Conservation (phyloP, 768 basidiomycete species). For the Lanmaoa rubissima region DNA sequence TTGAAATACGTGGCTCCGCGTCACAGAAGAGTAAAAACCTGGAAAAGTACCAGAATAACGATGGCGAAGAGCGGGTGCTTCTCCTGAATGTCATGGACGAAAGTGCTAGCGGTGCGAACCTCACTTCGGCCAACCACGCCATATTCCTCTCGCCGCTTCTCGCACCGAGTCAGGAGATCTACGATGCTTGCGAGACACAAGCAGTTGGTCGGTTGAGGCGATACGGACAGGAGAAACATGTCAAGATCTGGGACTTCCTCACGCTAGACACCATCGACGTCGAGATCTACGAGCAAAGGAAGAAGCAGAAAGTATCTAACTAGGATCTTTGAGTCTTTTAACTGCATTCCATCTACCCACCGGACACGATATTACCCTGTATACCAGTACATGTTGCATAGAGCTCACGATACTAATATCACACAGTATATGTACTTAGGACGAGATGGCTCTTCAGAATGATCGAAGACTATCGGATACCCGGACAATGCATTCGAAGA, state of each 20-base stretch:
- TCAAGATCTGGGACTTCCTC: constrained; percentile 80
- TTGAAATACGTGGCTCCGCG: constrained; percentile 80
- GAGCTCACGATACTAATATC: neutral
- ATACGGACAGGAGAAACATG: constrained; percentile 79
- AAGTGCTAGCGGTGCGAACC: constrained; percentile 89
- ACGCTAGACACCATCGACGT: constrained; percentile 88
- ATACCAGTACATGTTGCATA: neutral
- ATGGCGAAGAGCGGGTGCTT: constrained; percentile 73
- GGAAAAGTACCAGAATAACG: constrained; percentile 82
- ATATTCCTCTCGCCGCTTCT: constrained; percentile 93
- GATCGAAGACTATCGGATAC: neutral
- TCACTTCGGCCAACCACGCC: constrained; percentile 92
- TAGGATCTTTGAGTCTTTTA: constrained; percentile 16
- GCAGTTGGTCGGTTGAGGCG: constrained; percentile 82
- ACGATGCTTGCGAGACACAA: constrained; percentile 80
- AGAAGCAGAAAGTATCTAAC: constrained; percentile 25
- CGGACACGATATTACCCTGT: constrained; percentile 12
- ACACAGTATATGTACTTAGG: neutral
- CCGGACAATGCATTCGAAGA: neutral
- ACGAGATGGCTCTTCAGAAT: neutral
- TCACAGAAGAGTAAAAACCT: constrained; percentile 77
- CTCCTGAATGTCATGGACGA: constrained; percentile 93
- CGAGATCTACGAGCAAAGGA: constrained; percentile 66
- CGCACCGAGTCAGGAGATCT: constrained; percentile 77
- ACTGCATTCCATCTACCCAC: constrained; percentile 2